Conservation (phyloP, 257 asterid species). For the Ophiorrhiza pumila region DNA sequence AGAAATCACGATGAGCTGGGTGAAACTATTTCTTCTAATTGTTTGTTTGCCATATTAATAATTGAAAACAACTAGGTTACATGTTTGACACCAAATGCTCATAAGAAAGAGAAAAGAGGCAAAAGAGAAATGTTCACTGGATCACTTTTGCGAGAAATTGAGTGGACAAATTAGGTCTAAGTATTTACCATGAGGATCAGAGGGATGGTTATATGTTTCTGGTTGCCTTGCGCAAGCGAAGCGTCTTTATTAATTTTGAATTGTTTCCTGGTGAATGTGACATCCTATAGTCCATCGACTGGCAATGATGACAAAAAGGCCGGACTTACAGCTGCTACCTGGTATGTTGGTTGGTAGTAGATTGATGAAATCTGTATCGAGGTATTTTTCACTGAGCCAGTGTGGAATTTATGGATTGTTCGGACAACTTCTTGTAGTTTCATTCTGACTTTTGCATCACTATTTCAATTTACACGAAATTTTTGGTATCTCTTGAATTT, state of each 20-base stretch:
- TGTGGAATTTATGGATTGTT: constrained; percentile 10
- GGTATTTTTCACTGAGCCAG: constrained; percentile 74
- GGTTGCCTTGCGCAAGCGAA: background rate
- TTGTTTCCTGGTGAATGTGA: background rate
- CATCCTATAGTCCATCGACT: constrained; percentile 20
- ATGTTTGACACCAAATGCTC: background rate
- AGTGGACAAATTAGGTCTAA: background rate
- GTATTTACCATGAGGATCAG: background rate
- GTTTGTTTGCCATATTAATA: background rate
- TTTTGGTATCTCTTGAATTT: background rate
- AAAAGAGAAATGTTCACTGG: background rate
- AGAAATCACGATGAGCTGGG: background rate
- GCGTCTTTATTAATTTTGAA: background rate
- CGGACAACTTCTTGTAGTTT: background rate
- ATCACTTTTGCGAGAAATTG: background rate
- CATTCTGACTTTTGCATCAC: background rate
- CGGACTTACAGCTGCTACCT: constrained; percentile 88
- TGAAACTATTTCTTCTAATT: background rate
- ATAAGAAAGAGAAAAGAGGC: background rate
- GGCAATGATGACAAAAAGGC: constrained; percentile 93
- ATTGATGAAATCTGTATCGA: constrained; percentile 48
- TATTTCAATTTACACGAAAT: background rate
- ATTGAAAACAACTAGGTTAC: background rate
- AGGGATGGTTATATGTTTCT: background rate
- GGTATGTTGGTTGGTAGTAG: constrained; percentile 61